Conservation (phyloP, 192 early-diverging fungal genomes). For the Coemansia sp. region DNA sequence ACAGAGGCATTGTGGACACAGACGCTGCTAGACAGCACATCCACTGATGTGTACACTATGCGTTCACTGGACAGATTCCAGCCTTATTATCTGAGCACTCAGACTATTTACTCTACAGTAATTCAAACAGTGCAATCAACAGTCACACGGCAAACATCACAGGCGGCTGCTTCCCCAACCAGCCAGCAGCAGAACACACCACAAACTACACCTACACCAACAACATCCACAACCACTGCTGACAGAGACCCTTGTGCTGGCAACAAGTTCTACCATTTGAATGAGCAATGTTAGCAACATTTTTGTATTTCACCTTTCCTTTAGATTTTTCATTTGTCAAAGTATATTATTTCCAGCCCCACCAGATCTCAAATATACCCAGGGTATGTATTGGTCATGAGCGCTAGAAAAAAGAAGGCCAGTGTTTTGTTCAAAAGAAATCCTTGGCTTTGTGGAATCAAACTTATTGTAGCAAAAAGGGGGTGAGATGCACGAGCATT, state of each 20-base stretch:
- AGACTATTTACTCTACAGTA: neutral
- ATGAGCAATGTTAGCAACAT: conserved; percentile 1
- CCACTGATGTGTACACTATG: neutral
- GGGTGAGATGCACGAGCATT: too few relatives aligned
- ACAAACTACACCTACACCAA: neutral
- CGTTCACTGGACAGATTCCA: conserved; percentile 8
- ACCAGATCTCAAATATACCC: too few relatives aligned
- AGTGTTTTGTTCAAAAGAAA: neutral
- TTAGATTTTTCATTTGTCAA: neutral
- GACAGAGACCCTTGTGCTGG: conserved; percentile 10
- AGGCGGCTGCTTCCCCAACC: neutral
- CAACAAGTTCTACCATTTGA: neutral
- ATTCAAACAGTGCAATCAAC: neutral
- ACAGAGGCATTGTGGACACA: neutral
- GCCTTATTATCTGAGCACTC: neutral
- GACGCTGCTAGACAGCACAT: neutral
- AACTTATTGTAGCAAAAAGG: neutral
- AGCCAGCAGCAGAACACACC: neutral
- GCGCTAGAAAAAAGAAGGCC: neutral
- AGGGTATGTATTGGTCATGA: neutral
- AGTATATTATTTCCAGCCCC: neutral
- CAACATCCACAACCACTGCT: neutral
- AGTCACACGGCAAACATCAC: neutral
- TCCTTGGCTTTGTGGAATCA: too few relatives aligned
- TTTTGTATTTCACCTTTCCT: neutral